Percentiles rank a stretch among this genome's conserved stretches.
These are phyloP conservation scores for Scytalidium lignicola DNA, from an alignment of 2,329 filamentous ascomycete genomes.

Conservation along the genomic window DNA sequence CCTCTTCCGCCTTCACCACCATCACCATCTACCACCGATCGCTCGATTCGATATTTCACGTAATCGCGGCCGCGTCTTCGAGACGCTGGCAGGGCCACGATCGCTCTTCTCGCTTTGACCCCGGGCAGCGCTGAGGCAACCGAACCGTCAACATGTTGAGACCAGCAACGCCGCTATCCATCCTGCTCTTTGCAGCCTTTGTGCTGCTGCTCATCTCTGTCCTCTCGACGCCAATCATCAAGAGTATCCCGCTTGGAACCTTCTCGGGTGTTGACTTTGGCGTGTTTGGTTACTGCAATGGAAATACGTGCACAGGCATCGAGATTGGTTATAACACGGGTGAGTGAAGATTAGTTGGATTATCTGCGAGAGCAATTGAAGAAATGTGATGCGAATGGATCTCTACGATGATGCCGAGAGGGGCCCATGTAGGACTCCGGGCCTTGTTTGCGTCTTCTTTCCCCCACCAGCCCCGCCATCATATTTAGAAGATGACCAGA, in stretches of 20 bases:
- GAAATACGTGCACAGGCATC: conserved; percentile 60
- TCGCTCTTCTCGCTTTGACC: not conserved
- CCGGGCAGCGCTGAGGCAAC: not conserved
- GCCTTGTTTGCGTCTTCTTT: not conserved
- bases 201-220: conserved; percentile 78
- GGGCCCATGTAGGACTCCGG: not conserved
- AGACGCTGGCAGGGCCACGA: not conserved
- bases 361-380: not conserved
- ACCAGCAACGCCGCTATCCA: conserved; percentile 84
- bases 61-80: not conserved
- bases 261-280: conserved; percentile 78
- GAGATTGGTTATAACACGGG: conserved; percentile 82
- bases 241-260: conserved; percentile 74
- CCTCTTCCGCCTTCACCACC: no score
- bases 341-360: no score
- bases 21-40: conserved; percentile 1
- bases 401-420: not conserved
- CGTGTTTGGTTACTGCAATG: conserved; percentile 83
- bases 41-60: not conserved
- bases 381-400: not conserved
- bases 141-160: conserved; percentile 56
- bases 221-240: conserved; percentile 86
- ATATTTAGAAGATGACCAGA: not conserved
- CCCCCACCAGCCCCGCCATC: not conserved
- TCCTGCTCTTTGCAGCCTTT: conserved; percentile 83